Evolutionary conservation across 306 rosid genomes (phyloP), one percentile per base, ranked within the genome.

Genomic region (Cicer pinnatifidum): DNA sequence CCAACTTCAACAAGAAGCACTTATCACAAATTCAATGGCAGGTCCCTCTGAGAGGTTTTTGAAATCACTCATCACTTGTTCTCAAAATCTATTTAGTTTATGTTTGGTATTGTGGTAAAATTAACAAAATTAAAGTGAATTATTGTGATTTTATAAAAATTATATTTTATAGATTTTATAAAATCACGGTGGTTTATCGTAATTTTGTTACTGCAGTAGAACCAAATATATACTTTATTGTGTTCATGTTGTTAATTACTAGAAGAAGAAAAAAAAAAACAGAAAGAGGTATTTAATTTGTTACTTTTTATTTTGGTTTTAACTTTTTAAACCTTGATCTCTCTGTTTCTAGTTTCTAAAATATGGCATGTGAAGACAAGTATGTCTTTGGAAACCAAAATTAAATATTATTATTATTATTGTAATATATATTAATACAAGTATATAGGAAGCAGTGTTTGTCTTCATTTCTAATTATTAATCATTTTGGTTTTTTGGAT

Each of bases 1-100:
- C 96, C 96, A 75, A 89, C 80, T 76, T 77, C 95, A 40, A 75
- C 78, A 50, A 77, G 86, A 75, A 83, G 76, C 40, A 76, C 86
- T 35, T 88, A 77, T 73, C 78, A 76, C 73, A 86, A 81, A 39
- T 67, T 85, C 56, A 82, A 65, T 59, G 78, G 37, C 45, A 80
- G 84, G 60, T 71, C 71, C 68, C 83, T 75, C 5, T 73, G 67
- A 85, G 63, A 85, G 67, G 1, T 59, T 59, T 33, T 59, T 35
- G 6, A 16, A 57, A 11, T 59, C 9, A 59, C 6, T 59, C 10
- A 35, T 59, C 19, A 28, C 35, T 28, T 28, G 0, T 23, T 23
- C 3, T 17, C 9, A 33, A 59, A 59, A 69, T 75, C 58, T 68
- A 64, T 43, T 67, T 0, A 3, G 0, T 3, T 0, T 28, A 28